phyloP scores from a whole-genome alignment of 768 basidiomycete genomes.

The Termitomyces sp. region DNA sequence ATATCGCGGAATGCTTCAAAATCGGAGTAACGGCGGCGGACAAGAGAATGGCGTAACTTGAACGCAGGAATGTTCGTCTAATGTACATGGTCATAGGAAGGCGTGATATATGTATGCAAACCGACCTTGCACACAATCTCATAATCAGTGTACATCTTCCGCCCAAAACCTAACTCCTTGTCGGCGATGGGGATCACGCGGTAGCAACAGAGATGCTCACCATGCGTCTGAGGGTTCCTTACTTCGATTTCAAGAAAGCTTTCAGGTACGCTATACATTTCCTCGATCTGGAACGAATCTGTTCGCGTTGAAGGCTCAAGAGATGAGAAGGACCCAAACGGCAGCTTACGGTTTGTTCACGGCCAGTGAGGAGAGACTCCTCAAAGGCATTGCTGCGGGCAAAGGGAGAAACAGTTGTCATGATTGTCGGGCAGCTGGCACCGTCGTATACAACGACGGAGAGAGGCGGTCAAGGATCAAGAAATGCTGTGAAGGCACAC shows the following conservation, averaged over 20 bases:
- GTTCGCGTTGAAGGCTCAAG: constrained; percentile 20
- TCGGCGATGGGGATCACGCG: background rate
- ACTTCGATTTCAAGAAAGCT: constrained; percentile 98
- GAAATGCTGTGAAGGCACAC: background rate
- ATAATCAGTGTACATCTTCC: constrained; percentile 99
- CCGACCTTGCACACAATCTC: constrained; percentile 94
- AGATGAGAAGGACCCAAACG: constrained; percentile 6
- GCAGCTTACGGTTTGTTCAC: constrained; percentile 52
- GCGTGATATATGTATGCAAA: background rate
- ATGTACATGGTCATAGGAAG: background rate
- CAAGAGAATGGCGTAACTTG: constrained; percentile 89
- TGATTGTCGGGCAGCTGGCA: constrained; percentile 4
- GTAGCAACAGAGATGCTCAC: constrained; percentile 29
- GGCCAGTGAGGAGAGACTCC: constrained; percentile 39
- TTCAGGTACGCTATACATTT: constrained; percentile 98
- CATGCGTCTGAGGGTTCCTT: constrained; percentile 94
- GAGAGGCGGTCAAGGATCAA: background rate
- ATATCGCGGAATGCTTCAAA: constrained; percentile 98
- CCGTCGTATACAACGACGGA: background rate
- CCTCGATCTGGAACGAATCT: constrained; percentile 67
- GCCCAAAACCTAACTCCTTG: constrained; percentile 67
- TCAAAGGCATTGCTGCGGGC: constrained; percentile 57
- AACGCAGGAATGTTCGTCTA: constrained; percentile 99
- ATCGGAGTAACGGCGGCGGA: constrained; percentile 85
- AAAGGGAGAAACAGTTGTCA: constrained; percentile 50